A percentile compares a stretch with the other conserved stretches of the same genome.
phyloP scores from a whole-genome alignment of 202 grass and related monocot species.

The Miscanthus sacchariflorus region DNA sequence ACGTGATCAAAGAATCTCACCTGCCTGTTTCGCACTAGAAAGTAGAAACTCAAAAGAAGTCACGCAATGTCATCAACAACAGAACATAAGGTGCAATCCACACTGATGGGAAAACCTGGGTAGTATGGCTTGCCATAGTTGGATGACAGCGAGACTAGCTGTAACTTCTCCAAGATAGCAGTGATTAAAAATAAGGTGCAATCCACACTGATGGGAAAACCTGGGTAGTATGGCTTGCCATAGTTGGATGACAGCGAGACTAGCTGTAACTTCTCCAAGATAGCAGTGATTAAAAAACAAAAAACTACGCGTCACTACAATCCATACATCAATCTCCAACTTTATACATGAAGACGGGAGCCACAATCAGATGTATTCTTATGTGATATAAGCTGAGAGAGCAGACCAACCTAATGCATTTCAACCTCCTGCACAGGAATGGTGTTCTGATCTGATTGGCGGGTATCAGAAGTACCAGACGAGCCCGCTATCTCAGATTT shows the following conservation, averaged over 20 bases:
- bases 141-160: conserved; percentile 54
- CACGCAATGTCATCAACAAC: background rate
- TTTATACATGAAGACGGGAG: conserved; percentile 44
- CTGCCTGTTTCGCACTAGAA: background rate
- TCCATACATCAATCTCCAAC: conserved; percentile 50
- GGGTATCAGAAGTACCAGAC: conserved; percentile 43
- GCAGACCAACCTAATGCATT: conserved; percentile 41
- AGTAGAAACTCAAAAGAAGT: background rate
- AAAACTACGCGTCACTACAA: conserved; percentile 24
- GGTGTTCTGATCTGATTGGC: conserved; percentile 18
- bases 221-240: conserved; percentile 36
- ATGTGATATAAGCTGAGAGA: background rate
- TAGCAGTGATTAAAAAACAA: background rate
- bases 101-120: background rate
- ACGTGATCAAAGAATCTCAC: background rate
- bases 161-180: conserved; percentile 41
- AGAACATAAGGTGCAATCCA: conserved; percentile 26
- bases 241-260: conserved; percentile 49
- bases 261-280: conserved; percentile 46
- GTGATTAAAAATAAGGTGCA: background rate
- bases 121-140: conserved; percentile 39
- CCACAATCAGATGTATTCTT: conserved; percentile 26
- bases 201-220: conserved; percentile 2
- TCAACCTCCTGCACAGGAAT: conserved; percentile 51
- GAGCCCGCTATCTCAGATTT: conserved; percentile 71